Evolutionary conservation across 2,329 filamentous ascomycete species (phyloP), one percentile per base, ranked within the genome.

Genomic region (Cryphonectria japonica): DNA sequence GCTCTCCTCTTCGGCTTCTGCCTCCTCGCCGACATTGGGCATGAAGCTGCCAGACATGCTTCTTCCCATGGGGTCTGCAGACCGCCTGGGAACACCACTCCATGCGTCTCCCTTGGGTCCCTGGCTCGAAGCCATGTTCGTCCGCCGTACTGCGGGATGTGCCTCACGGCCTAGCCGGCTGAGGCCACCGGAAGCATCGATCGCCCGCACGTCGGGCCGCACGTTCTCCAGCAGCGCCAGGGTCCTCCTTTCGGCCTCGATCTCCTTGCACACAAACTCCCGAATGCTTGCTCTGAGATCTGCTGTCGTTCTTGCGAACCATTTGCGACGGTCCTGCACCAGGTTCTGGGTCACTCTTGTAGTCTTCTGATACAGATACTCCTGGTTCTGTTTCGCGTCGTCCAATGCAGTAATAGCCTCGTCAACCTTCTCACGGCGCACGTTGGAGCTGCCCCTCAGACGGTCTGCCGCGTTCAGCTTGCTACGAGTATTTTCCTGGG

Each of bases 71-170:
- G 90, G 91, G 76, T 97, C 93, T 41, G 74, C 77, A 41, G 91
- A 90, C 69, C 93, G 88, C 73, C 96, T 88, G 50, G 95, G 93
- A 39, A 98, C 94, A 71, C 96, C 96, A 77, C 94, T 97, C 96
- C 96, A 99, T 22, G 96, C 92, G 80, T 99, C 96, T n/a, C 96
- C 96, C 83, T 97, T 97, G 66, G 96, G 95, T 0, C 96, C 96
- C 82, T 99, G 96, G 77, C 93, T 96, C 63, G 93, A 93, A 22
- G 93, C 93, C 75, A 98, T 82, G 80, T 90, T 95, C 37, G 91
- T 83, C 73, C 95, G 90, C 69, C 96, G 89, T 72, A 84, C 80
- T 6, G 90, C 83, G 2, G 96, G 95, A 79, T 97, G 94, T 22
- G 92, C 85, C 82, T 99, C 96, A 71, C 96, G 90, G 59, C 96